Percentiles rank a stretch among this genome's conserved stretches.
Conservation (phyloP, 176 grass and related monocot species). For the Urochloa ruziziensis region DNA sequence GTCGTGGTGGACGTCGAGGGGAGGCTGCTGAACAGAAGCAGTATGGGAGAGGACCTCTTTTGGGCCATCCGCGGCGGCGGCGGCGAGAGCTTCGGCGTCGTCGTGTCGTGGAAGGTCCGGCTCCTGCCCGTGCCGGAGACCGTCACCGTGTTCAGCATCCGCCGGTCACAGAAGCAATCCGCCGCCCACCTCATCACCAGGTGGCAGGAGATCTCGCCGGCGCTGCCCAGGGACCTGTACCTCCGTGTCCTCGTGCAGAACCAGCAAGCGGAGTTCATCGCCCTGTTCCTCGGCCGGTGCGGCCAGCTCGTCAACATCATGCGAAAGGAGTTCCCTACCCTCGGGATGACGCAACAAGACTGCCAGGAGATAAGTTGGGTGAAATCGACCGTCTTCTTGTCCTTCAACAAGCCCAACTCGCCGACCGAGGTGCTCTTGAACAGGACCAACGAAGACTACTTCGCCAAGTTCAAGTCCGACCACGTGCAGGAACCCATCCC, state of each 20-base stretch:
- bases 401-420: neutral
- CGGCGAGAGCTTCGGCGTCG: neutral
- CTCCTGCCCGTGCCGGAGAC: neutral
- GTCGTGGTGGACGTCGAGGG: neutral
- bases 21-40: neutral
- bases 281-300: conserved; percentile 7
- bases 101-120: neutral
- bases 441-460: neutral
- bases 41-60: neutral
- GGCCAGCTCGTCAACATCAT: neutral
- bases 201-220: neutral
- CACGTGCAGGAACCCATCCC: neutral
- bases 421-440: neutral
- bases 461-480: neutral
- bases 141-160: neutral
- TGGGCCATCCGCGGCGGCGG: neutral
- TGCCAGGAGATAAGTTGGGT: conserved; percentile 30
- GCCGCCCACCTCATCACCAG: neutral
- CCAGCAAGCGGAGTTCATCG: neutral
- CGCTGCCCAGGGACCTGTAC: neutral
- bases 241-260: neutral
- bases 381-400: neutral
- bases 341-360: neutral
- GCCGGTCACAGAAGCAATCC: neutral
- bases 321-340: neutral